Conservation (phyloP, 108 stramenopile species). For the Schizochytrium sp. region DNA sequence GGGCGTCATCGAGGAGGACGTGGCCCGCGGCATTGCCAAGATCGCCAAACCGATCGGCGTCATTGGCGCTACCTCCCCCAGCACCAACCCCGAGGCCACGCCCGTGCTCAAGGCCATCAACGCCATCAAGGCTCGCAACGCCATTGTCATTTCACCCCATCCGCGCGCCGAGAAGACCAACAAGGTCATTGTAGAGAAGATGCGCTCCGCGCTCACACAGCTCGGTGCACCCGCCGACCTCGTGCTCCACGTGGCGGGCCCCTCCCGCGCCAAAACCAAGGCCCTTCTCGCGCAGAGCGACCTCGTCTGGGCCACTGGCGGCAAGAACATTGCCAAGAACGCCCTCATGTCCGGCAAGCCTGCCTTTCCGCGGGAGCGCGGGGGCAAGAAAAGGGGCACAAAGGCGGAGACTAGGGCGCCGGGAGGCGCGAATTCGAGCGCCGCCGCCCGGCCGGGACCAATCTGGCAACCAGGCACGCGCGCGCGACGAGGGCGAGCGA, state of each 20-base stretch:
- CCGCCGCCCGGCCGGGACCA: too few species aligned
- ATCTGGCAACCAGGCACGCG: too few species aligned
- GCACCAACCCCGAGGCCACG: neutral
- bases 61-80: neutral
- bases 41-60: conserved; percentile 9
- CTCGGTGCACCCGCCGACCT: neutral
- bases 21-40: neutral
- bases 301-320: conserved; percentile 10
- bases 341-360: neutral
- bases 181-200: neutral
- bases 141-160: conserved; percentile 13
- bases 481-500: too few species aligned
- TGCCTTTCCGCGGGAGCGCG: neutral
- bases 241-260: neutral
- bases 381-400: too few species aligned
- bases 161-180: neutral
- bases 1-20: neutral
- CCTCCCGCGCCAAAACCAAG: neutral
- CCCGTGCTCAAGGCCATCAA: conserved; percentile 18
- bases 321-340: conserved; percentile 7
- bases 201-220: neutral
- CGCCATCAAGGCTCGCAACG: neutral
- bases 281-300: neutral
- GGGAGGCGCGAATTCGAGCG: too few species aligned
- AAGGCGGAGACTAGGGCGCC: too few species aligned